Evolutionary conservation across 371 early-diverging fungal genomes (phyloP).

Genomic region (Zychaea mexicana): DNA sequence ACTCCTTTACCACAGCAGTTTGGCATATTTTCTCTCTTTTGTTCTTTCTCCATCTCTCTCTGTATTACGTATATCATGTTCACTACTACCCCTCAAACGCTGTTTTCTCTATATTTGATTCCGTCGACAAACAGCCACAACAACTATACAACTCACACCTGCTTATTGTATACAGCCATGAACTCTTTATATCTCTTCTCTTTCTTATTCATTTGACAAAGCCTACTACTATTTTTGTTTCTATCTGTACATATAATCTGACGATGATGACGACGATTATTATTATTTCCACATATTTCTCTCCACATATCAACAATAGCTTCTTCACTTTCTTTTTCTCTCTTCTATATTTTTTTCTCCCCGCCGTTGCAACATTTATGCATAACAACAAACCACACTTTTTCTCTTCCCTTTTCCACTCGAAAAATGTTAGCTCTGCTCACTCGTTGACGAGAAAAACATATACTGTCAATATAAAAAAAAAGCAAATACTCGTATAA

Average conservation of each 20-base stretch:
- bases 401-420: background rate
- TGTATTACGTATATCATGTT: background rate
- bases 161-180: background rate
- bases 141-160: background rate
- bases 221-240: too few species aligned
- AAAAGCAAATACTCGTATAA: background rate
- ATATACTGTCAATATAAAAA: too few species aligned
- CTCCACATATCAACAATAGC: background rate
- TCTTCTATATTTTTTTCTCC: too few species aligned
- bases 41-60: too few species aligned
- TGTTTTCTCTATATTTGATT: background rate
- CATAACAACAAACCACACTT: too few species aligned
- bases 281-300: background rate
- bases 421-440: background rate
- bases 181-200: background rate
- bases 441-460: background rate
- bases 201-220: background rate
- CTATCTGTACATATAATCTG: background rate
- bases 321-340: too few species aligned
- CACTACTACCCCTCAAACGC: background rate
- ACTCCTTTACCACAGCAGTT: background rate
- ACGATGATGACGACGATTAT: constrained; percentile 2
- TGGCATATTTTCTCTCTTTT: background rate
- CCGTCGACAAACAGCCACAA: background rate
- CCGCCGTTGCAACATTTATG: background rate